These are phyloP conservation scores for Apiospora malaysiana DNA, from an alignment of 2,329 filamentous ascomycete genomes.

Conservation along the genomic window DNA sequence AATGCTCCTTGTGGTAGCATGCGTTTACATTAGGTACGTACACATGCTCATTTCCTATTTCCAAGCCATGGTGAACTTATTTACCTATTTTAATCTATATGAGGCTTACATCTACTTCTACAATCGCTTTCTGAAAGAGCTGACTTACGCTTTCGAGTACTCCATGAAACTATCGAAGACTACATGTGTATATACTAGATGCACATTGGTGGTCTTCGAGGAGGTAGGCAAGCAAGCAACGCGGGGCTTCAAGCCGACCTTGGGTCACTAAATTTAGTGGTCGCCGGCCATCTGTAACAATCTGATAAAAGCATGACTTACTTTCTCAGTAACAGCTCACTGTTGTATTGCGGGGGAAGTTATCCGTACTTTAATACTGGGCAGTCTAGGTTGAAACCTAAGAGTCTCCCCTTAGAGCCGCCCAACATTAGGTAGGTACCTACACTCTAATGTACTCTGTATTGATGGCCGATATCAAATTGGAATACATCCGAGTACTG, in stretches of 20 bases:
- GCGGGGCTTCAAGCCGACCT: not conserved
- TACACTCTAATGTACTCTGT: too few species aligned
- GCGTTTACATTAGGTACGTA: not conserved
- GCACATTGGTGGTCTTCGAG: too few species aligned
- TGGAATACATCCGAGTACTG: not conserved
- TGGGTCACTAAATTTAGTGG: not conserved
- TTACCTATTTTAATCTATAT: not conserved
- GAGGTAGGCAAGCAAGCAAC: not conserved
- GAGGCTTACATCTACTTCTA: too few species aligned
- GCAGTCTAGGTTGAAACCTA: too few species aligned
- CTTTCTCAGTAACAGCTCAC: not conserved
- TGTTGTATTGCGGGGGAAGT: not conserved
- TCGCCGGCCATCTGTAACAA: too few species aligned
- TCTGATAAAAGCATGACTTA: too few species aligned
- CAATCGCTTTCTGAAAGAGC: too few species aligned
- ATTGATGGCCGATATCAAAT: not conserved
- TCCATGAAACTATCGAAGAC: not conserved
- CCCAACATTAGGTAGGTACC: too few species aligned
- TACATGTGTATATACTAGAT: too few species aligned
- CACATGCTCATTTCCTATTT: not conserved
- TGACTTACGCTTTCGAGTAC: not conserved
- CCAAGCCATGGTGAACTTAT: not conserved
- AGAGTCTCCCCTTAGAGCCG: too few species aligned
- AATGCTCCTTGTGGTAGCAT: not conserved
- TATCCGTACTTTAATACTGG: too few species aligned